Percentiles rank a stretch among this genome's conserved stretches.
These are phyloP conservation scores for Lathyrus oleraceus DNA, from an alignment of 306 rosid genomes.

Conservation along the genomic window DNA sequence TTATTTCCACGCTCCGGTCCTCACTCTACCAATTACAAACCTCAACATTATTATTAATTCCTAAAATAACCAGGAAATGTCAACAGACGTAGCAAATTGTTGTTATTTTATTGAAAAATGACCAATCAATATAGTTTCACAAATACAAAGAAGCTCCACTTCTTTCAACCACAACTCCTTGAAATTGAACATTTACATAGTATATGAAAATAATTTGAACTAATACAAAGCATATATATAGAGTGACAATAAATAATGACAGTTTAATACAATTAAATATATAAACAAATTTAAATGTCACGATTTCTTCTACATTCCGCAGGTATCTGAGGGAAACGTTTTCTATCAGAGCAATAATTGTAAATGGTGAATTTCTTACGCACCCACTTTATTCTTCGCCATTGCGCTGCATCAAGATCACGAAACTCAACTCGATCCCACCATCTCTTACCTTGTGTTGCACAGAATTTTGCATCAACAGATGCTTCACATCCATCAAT, in stretches of 20 bases:
- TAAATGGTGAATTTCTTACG: conserved; percentile 74
- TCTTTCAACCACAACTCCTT: background rate
- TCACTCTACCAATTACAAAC: too few species aligned
- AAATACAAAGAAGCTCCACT: conserved; percentile 1
- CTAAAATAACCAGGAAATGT: background rate
- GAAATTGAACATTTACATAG: too few species aligned
- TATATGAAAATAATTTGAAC: too few species aligned
- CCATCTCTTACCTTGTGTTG: conserved; percentile 79
- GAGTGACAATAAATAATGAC: background rate
- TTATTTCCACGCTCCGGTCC: too few species aligned
- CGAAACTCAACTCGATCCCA: conserved; percentile 76
- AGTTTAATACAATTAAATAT: background rate
- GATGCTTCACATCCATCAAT: conserved; percentile 93
- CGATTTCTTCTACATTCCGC: conserved; percentile 84
- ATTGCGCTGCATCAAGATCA: conserved; percentile 70
- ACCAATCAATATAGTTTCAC: background rate
- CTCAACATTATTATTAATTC: background rate
- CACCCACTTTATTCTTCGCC: conserved; percentile 74
- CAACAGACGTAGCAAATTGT: background rate
- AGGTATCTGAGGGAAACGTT: conserved; percentile 48
- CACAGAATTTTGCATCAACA: conserved; percentile 69
- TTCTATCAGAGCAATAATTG: conserved; percentile 81
- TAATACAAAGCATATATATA: background rate
- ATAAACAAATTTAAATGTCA: conserved; percentile 49
- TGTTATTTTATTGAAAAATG: background rate